These are phyloP conservation scores for Triticum turgidum DNA, from an alignment of 176 grass and related monocot species.

Conservation along the genomic window DNA sequence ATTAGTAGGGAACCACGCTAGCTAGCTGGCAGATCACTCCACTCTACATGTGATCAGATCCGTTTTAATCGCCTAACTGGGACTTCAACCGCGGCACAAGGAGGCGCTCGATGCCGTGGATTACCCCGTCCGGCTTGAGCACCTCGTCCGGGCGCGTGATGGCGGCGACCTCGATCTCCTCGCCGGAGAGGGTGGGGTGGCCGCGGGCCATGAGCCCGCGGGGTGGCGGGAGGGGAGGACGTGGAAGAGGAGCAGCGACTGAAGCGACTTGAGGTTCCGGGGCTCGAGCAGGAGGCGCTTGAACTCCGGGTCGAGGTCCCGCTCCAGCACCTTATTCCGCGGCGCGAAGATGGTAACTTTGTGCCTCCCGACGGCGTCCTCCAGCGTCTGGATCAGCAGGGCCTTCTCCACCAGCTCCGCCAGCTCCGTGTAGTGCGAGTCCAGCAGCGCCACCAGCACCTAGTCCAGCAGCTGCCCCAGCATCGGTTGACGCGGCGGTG, in stretches of 20 bases:
- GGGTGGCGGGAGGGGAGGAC: conserved; percentile 48
- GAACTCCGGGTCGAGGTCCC: conserved; percentile 42
- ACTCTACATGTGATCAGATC: too few relatives aligned
- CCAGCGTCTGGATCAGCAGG: conserved; percentile 54
- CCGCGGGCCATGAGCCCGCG: neutral
- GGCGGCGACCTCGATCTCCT: conserved; percentile 54
- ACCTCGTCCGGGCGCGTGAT: conserved; percentile 54
- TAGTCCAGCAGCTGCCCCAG: too few relatives aligned
- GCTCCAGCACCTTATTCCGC: conserved; percentile 47
- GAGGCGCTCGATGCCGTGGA: conserved; percentile 86
- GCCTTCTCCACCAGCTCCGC: conserved; percentile 87
- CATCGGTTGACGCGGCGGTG: too few relatives aligned
- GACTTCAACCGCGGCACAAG: conserved; percentile 6
- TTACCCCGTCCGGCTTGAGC: conserved; percentile 50
- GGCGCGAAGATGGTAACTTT: conserved; percentile 58
- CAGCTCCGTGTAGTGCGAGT: conserved; percentile 77
- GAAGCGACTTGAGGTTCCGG: conserved; percentile 54
- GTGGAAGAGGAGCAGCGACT: conserved; percentile 69
- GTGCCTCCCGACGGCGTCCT: conserved; percentile 48
- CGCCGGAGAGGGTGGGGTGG: conserved; percentile 56
- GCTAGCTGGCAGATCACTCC: too few relatives aligned
- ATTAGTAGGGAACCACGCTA: too few relatives aligned
- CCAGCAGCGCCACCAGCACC: conserved; percentile 68
- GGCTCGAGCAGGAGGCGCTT: conserved; percentile 56
- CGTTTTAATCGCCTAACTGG: too few relatives aligned